Evolutionary conservation across 495 filamentous ascomycete species (phyloP), one percentile per base, ranked within the genome.

Genomic region (Opeltia flavorubescens): DNA sequence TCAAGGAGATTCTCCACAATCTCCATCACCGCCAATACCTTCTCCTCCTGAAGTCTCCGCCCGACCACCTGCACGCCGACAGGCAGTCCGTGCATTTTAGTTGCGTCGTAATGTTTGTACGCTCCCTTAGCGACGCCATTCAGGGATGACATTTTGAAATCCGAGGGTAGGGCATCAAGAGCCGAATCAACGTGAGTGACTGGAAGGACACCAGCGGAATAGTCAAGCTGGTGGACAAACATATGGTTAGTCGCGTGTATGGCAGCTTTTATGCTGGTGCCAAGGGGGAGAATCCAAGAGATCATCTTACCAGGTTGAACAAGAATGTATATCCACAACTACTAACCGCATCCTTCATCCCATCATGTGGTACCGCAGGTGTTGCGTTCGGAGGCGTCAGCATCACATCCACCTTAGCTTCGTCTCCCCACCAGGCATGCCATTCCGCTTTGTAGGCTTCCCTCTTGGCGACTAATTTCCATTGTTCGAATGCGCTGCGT

Each of bases 271-370:
- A 8, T 23, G 9, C 4, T 12, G 0, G 13, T 2, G n/a, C n/a
- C n/a, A n/a, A n/a, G n/a, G n/a, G n/a, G 42, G 30, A 25, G 40
- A 43, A 9, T 33, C 30, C 9, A 2, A 5, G 29, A 36, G 13
- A 24, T 34, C 42, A 7, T 57, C 70, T 60, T 63, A 80, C 80
- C 52, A 95, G 47, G 56, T 95, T 98, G 70, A 89, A 98, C 46
- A 98, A 66, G 59, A 98, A 95, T 0, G 89, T 95, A 60, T 98
- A 96, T 2, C 88, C 89, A 55, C 91, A 98, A 33, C 79, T 84
- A 46, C 80, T 82, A 33, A 95, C 84, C 0, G 85, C 86, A 49
- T 86, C 75, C 51, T 76, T 76, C 86, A 94, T 95, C 4, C 78
- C 89, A 35, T 80, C 76, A 59, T 89, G 86, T 1, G 87, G 89